Conservation (phyloP, 495 filamentous ascomycete species). For the Lichenothelia convexa region DNA sequence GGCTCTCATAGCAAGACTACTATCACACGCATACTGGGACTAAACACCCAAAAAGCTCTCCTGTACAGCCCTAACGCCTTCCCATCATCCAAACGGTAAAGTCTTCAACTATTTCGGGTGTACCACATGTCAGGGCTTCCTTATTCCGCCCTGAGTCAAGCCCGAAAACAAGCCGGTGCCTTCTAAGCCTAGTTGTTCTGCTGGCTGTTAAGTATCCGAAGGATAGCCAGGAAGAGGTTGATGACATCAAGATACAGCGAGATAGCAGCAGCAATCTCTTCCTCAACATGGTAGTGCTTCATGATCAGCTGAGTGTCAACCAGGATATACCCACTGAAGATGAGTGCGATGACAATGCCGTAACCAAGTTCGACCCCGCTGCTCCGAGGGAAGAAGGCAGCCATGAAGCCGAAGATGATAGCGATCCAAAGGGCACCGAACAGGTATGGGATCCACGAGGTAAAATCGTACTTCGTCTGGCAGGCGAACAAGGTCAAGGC, state of each 20-base stretch:
- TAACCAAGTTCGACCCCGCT: conserved; percentile 69
- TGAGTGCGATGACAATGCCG: conserved; percentile 56
- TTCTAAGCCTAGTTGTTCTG: conserved; percentile 44
- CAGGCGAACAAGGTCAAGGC: conserved; percentile 87
- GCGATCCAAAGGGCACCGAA: conserved; percentile 80
- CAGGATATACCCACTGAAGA: conserved; percentile 87
- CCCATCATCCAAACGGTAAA: too few species aligned
- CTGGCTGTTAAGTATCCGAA: conserved; percentile 78
- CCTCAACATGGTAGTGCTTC: conserved; percentile 90
- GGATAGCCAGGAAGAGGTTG: conserved; percentile 87
- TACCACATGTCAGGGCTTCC: too few species aligned
- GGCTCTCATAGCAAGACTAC: too few species aligned
- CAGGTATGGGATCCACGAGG: conserved; percentile 85
- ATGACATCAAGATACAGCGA: conserved; percentile 91
- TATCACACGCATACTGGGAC: too few species aligned
- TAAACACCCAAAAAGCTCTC: too few species aligned
- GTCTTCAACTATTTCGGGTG: too few species aligned
- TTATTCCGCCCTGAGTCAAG: too few species aligned
- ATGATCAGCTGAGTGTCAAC: conserved; percentile 93
- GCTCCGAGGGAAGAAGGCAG: conserved; percentile 63
- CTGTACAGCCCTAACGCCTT: too few species aligned
- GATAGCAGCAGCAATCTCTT: conserved; percentile 95
- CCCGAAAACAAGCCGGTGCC: too few species aligned
- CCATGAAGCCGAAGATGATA: conserved; percentile 82
- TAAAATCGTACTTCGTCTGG: conserved; percentile 98